Conservation (phyloP, 192 early-diverging fungal species). For the Coemansia sp. region DNA sequence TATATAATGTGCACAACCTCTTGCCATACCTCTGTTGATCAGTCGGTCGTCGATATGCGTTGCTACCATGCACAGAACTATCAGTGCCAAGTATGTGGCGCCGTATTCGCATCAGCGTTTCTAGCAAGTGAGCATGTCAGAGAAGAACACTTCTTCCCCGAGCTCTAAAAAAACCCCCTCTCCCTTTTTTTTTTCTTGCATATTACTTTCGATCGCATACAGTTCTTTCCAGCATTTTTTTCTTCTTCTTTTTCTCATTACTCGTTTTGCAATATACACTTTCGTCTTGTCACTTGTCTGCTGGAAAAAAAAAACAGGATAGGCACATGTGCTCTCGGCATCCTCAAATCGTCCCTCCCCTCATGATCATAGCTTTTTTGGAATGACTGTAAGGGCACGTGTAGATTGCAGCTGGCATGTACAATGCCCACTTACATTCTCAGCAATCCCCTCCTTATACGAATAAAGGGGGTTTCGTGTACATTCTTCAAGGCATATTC, state of each 20-base stretch:
- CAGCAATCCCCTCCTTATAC: neutral
- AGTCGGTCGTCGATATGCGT: conserved; percentile 6
- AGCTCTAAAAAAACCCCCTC: conserved; percentile 22
- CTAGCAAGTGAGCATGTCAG: conserved; percentile 40
- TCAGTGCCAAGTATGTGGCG: conserved; percentile 41
- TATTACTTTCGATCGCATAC: neutral
- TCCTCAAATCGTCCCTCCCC: neutral
- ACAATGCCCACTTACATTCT: neutral
- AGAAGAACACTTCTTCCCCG: conserved; percentile 50
- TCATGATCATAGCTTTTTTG: neutral
- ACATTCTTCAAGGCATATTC: neutral
- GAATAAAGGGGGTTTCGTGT: neutral
- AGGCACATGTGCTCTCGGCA: neutral
- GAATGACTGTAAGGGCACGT: neutral
- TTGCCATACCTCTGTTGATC: conserved; percentile 1
- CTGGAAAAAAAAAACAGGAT: neutral
- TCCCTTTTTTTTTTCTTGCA: neutral
- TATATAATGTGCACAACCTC: neutral
- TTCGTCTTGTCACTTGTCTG: neutral
- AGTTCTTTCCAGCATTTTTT: neutral
- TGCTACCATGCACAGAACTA: conserved; percentile 19
- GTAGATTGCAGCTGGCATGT: neutral
- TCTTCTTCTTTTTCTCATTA: neutral
- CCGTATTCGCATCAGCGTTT: conserved; percentile 18
- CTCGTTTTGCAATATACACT: neutral